Evolutionary conservation across 106 monocot species (phyloP).

Genomic region (Dactylorhiza incarnata): DNA sequence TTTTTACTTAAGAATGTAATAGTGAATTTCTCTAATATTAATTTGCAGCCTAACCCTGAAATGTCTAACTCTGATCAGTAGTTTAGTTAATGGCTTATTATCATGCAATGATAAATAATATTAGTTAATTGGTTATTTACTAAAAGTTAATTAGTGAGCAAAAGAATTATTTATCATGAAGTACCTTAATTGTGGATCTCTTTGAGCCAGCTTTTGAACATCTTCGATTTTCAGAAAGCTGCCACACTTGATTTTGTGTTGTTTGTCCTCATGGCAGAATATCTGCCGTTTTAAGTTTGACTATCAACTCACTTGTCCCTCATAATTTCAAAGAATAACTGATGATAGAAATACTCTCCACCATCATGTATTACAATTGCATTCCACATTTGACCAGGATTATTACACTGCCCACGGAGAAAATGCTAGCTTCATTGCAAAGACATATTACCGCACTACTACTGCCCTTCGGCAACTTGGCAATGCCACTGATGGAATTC

Average conservation of each 20-base stretch:
- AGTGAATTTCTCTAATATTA: neutral
- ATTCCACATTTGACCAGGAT: slow-evolving; percentile 39
- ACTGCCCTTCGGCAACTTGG: slow-evolving; percentile 81
- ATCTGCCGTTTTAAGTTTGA: no score
- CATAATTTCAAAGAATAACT: no score
- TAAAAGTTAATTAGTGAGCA: neutral
- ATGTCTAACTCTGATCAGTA: neutral
- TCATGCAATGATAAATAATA: neutral
- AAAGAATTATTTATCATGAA: neutral
- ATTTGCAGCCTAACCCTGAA: neutral
- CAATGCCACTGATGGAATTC: slow-evolving; percentile 55
- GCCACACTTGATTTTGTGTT: no score
- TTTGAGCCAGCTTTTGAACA: no score
- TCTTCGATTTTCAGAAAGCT: no score
- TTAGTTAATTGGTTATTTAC: neutral
- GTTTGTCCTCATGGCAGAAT: no score
- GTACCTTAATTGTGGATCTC: neutral
- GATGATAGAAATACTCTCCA: neutral
- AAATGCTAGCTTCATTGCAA: slow-evolving; percentile 87
- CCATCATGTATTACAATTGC: neutral
- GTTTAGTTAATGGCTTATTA: neutral
- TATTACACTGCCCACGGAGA: slow-evolving; percentile 96
- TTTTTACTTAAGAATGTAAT: no score
- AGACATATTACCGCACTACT: slow-evolving; percentile 89
- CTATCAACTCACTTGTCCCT: no score